Evolutionary conservation across 2,329 filamentous ascomycete species (phyloP), one percentile per base, ranked within the genome.

Genomic region (Apiospora sp.): DNA sequence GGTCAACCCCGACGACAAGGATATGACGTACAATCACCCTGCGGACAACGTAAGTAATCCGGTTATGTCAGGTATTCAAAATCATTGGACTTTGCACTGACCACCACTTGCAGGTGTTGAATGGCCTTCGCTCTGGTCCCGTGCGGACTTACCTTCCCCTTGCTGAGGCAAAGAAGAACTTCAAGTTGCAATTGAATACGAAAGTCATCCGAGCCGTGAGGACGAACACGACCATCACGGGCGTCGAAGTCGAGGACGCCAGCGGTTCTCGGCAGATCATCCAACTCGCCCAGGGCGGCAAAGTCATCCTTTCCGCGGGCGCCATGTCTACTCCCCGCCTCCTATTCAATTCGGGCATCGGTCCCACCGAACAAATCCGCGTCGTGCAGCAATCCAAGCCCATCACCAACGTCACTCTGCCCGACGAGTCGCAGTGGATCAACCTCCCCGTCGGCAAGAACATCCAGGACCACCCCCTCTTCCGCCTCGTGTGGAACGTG

Each of bases 291-390:
- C 81, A 83, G 37, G 89, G 87, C 30, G 92, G 92, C 19, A 88
- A 91, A 72, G 91, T 94, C 58, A 88, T 94, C 74, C 84, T 94
- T 41, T 88, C 92, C 12, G 89, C 91, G 1, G 92, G 92, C 69
- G 85, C 92, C 2, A 92, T 94, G 74, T 91, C 91, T 24, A 91
- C 91, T 2, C 86, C 92, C n/a, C 92, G 93, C 81, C 85, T 94
- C 68, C 86, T 94, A 4, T 86, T 93, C 80, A 87, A 91, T 76
- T 92, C 89, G 81, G 91, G 92, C 74, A 94, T 93, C 76, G 92
- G 92, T 8, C 91, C 91, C 22, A 81, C 82, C 82, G 86, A 89
- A 83, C 84, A 93, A 78, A 84, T 92, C 41, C 27, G 88, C 90
- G 16, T 61, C 8, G 49, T 83, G 86, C 49, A 80, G 79, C 72